phyloP scores from a whole-genome alignment of 345 rosid genomes.

The Rhodomyrtus tomentosa region DNA sequence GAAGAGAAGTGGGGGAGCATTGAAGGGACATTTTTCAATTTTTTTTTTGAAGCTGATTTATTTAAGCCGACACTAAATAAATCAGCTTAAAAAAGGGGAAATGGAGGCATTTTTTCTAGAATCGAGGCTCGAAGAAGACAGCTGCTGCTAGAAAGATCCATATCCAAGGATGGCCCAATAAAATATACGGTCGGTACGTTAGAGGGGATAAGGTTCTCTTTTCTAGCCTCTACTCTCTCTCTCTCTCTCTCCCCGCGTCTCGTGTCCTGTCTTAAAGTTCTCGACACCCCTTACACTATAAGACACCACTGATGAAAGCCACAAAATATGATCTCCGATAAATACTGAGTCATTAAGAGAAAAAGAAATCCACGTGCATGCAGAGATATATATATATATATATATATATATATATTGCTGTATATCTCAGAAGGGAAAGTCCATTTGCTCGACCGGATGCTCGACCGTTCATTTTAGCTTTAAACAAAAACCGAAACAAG shows the following conservation, averaged over 20 bases:
- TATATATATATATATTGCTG: not conserved
- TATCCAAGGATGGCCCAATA: not conserved
- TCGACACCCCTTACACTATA: not conserved
- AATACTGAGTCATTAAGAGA: not conserved
- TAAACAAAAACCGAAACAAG: not conserved
- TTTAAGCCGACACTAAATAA: too few relatives aligned
- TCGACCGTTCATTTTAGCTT: not conserved
- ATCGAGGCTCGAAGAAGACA: constrained; percentile 1
- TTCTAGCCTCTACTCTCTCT: not conserved
- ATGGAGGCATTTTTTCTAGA: not conserved
- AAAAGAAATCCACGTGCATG: not conserved
- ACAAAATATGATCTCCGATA: too few relatives aligned
- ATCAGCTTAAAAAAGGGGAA: not conserved
- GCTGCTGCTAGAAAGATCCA: constrained; percentile 3
- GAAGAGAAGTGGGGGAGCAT: not conserved
- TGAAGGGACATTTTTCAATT: not conserved
- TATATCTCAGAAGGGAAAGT: not conserved
- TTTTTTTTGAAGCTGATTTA: too few relatives aligned
- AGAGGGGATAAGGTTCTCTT: not conserved
- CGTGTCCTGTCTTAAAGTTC: not conserved
- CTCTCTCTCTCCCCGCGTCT: not conserved
- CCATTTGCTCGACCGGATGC: not conserved
- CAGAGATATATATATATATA: not conserved
- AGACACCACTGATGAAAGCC: not conserved
- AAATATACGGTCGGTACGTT: not conserved